Evolutionary conservation across 345 rosid species (phyloP).

Genomic region (Salix koriyanagi): DNA sequence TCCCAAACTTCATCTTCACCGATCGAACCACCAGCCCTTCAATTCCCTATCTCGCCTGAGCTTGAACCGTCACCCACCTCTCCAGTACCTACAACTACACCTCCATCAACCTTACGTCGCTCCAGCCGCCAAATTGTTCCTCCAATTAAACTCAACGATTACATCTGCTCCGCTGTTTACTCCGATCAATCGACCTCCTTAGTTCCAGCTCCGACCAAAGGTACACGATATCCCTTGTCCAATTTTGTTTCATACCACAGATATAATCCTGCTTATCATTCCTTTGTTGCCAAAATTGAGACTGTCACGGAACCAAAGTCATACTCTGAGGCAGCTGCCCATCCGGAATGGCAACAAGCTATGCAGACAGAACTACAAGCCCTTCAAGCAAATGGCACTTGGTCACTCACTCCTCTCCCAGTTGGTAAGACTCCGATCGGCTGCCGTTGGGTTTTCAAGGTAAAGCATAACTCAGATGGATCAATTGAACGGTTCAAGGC

Average conservation of each 20-base stretch:
- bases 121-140: too few relatives aligned
- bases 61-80: rapidly evolving
- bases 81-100: too few relatives aligned
- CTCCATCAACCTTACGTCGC: rapidly evolving
- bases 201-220: not conserved
- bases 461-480: not conserved
- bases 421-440: rapidly evolving
- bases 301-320: not conserved
- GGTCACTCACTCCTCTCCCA: not conserved
- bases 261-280: not conserved
- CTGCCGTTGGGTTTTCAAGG: not conserved
- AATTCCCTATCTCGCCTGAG: too few relatives aligned
- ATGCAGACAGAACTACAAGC: not conserved
- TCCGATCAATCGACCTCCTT: too few relatives aligned
- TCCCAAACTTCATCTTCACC: rapidly evolving
- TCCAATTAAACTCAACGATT: too few relatives aligned
- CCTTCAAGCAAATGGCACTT: not conserved
- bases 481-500: not conserved
- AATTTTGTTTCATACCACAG: not conserved
- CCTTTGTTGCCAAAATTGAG: not conserved
- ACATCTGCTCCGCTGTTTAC: too few relatives aligned
- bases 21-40: too few relatives aligned
- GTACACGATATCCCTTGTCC: not conserved
- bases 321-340: not conserved
- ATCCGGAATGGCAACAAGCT: not conserved